A percentile compares a stretch with the other conserved stretches of the same genome.
These are phyloP conservation scores for Trichomonas tenax DNA, from an alignment of 208 protist genomes.

Conservation along the genomic window DNA sequence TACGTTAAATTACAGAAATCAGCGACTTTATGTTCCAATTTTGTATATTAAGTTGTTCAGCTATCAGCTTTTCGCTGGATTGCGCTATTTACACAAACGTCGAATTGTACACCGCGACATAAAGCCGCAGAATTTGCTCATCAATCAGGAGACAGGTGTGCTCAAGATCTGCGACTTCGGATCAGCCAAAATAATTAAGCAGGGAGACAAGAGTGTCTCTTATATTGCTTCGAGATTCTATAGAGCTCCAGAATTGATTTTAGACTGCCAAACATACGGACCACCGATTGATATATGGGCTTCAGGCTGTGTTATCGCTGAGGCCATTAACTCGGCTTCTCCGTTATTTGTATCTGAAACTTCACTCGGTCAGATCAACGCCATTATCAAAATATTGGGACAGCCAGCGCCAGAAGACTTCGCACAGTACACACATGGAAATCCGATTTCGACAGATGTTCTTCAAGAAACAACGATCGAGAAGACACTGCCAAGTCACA, in stretches of 20 bases:
- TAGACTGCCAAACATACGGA: conserved; percentile 75
- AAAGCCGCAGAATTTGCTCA: conserved; percentile 74
- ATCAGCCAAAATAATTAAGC: conserved; percentile 42
- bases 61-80: conserved; percentile 83
- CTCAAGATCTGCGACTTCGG: conserved; percentile 88
- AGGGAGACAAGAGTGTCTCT: conserved; percentile 64
- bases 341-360: background rate
- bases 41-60: conserved; percentile 53
- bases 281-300: conserved; percentile 66
- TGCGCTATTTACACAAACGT: conserved; percentile 79
- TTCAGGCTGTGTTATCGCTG: background rate
- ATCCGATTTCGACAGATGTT: background rate
- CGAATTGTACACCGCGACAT: conserved; percentile 76
- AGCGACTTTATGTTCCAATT: background rate
- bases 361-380: background rate
- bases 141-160: conserved; percentile 59
- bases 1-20: conserved; percentile 62
- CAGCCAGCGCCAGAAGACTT: background rate
- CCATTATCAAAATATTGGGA: background rate
- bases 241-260: conserved; percentile 73
- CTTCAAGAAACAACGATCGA: background rate
- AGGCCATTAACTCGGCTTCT: background rate
- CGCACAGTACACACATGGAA: background rate
- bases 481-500: background rate
- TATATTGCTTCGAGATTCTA: conserved; percentile 85